Conservation (phyloP, 2,329 filamentous ascomycete genomes). For the Phyllosticta citriasiana region DNA sequence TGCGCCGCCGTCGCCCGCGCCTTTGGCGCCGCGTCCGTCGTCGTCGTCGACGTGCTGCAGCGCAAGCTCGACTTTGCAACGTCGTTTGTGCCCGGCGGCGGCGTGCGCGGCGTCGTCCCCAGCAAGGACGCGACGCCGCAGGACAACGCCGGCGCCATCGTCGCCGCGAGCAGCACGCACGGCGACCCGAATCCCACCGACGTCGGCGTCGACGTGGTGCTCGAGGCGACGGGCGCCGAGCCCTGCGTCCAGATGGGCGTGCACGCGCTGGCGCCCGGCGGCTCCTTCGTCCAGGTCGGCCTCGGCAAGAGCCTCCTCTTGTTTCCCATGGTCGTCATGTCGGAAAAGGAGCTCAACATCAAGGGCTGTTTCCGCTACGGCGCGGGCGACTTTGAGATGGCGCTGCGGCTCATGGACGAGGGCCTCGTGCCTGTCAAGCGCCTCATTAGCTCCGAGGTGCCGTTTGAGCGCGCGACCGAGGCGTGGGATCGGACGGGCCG, state of each 20-base stretch:
- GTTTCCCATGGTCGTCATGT: slow-evolving; percentile 6
- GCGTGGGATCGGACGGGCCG: slow-evolving; percentile 24
- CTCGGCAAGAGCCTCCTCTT: slow-evolving; percentile 10
- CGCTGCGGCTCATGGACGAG: slow-evolving; percentile 18
- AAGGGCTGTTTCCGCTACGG: slow-evolving; percentile 24
- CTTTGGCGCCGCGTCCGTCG: slow-evolving; percentile 66
- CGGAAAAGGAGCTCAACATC: slow-evolving; percentile 16
- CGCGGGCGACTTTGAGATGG: slow-evolving; percentile 23
- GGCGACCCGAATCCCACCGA: slow-evolving; percentile 7
- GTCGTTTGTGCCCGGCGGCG: slow-evolving; percentile 45
- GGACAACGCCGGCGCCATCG: slow-evolving; percentile 2
- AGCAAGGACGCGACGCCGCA: background rate
- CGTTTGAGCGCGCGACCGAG: slow-evolving; percentile 20
- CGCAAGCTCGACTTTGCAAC: slow-evolving; percentile 65
- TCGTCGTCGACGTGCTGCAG: slow-evolving; percentile 71
- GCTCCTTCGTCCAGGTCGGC: slow-evolving; percentile 18
- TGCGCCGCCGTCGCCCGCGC: slow-evolving; percentile 71
- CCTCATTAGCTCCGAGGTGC: slow-evolving; percentile 21
- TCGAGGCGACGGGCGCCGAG: slow-evolving; percentile 19
- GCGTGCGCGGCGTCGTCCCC: slow-evolving; percentile 13
- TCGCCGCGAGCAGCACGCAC: slow-evolving; percentile 10
- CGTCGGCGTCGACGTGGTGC: slow-evolving; percentile 15
- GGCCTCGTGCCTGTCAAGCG: slow-evolving; percentile 18
- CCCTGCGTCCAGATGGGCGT: slow-evolving; percentile 16
- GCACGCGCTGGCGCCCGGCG: slow-evolving; percentile 13